Evolutionary conservation across 176 grass and related monocot species (phyloP), one percentile per base, ranked within the genome.

Genomic region (Ananas comosus): DNA sequence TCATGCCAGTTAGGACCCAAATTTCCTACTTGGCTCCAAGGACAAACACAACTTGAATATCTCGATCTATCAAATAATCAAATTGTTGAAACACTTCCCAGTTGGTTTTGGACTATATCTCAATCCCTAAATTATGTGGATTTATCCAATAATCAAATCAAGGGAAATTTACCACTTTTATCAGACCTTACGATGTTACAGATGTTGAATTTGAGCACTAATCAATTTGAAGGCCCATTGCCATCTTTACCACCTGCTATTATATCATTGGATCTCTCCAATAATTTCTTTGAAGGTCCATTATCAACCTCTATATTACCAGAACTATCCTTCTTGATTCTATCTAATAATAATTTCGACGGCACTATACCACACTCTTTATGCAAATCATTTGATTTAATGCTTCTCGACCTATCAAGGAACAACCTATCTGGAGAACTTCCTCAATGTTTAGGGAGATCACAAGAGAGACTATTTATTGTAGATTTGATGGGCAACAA

Each of bases 401-500:
- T 11, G 74, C 3, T 68, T 4, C 29, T 33, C 3, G 29, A 33
- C 29, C 29, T 33, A 4, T 33, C 29, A 4, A 33, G 2, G 29
- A 33, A 33, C 29, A 33, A 33, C 29, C 29, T 33, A 33, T 33
- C 29, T 33, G 29, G 29, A 33, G 29, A 33, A 33, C 2, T 33
- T 59, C 29, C 29, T 33, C 29, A 33, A 33, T 33, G 29, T 33
- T 33, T 33, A 33, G 29, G 29, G 29, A 33, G 29, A 33, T 33
- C 29, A 33, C 29, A 33, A 33, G 29, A 33, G 29, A 33, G 29
- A 33, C 29, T 90, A 27, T 52, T 53, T 22, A 0, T 1, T 1
- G 49, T 86, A 24, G 80, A 90, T 74, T 53, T 85, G 16, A 77
- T 83, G 29, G 72, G 68, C 13, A 90, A 90, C 48, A 61, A 78